Base-by-base conservation (phyloP, 2,329 filamentous ascomycete genomes). In the Neofusicoccum umdonicola region DNA sequence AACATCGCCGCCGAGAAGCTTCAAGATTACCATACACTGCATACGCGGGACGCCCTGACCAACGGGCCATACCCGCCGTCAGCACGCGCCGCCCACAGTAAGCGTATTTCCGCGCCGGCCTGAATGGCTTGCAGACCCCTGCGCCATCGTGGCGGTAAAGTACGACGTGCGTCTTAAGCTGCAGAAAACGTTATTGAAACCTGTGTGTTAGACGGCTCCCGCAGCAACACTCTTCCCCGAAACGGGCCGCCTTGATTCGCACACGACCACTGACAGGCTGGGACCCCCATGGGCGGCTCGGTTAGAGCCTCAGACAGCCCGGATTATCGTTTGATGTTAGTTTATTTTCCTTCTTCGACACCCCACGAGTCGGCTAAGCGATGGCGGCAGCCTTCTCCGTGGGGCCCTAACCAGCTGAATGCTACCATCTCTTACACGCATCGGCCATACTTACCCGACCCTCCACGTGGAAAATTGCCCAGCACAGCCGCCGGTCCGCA, bases 161-260 rank as follows among this genome's bases (percentile, higher is more conserved):
- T 5, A 31, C 27, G 27, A 7, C 27, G 27, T 58, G 1, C 22
- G 19, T 22, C 11, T 34, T 34, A 35, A 44, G 19, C 12, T 58
- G 54, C 54, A 58, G 54, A 58, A 27, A 19, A 42, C 27, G 47
- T 22, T 58, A 58, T 58, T 58, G 54, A 58, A 58, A 58, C 54
- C 27, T 35, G 4, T 31, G 8, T 22, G 34, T n/a, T 19, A 56
- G 17, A 41, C 41, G 41, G 54, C 11, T 35, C 12, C 37, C n/a
- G 37, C 6, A 13, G n/a, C 19, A 15, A 47, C 27, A 11, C 27
- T 31, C 42, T 35, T 9, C 27, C 22, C 56, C 9, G 12, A 37
- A 47, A 15, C 31, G n/a, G 42, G 22, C 12, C 15, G 54, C 54
- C 39, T 45, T 34, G 22, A 35, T 34, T 47, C 9, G 27, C 3